Evolutionary conservation across 2,329 filamentous ascomycete genomes (phyloP), one percentile per base, ranked within the genome.

Genomic region (Thielaviopsis euricoi): DNA sequence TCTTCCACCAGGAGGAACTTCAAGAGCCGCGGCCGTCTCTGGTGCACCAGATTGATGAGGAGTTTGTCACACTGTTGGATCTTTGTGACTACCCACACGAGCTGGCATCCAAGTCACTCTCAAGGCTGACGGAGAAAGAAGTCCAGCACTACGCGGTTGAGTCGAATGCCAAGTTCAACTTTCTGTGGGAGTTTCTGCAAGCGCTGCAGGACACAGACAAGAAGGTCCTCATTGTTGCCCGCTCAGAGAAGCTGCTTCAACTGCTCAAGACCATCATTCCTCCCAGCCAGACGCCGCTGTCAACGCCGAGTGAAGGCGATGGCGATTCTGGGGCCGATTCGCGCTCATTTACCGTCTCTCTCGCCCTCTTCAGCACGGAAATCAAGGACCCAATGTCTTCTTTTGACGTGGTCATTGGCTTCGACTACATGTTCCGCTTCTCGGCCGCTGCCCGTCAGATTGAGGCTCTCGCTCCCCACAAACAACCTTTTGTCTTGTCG

Each of bases 131-230:
- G 2, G 64, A 71, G 7, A 64, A 66, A 3, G 71, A 75, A 22
- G 69, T 73, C 56, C 74, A 75, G 62, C 81, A 75, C 64, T 78
- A 80, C 62, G 73, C 75, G 1, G 72, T 75, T 58, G 75, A 75
- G 56, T 75, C 78, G 10, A 83, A 81, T 65, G 70, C 77, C 57
- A 85, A 85, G 62, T 80, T 78, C 62, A 74, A 73, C 33, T 84
- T 85, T 62, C 63, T 83, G 6, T 75, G 73, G 51, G 78, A 82
- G 61, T 68, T 85, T 3, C 65, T 83, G 29, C 68, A 74, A 21
- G 64, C 67, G 9, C 64, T 82, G 12, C 64, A 65, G n/a, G 66
- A 69, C 17, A 66, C 69, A 13, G 69, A 74, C 12, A 73, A 71
- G 43, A 76, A 73, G 40, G 66, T 84, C 7, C 67, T 82, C 15